These are phyloP conservation scores for Athelia psychrophila DNA, from an alignment of 1,284 basidiomycete species.

Conservation along the genomic window DNA sequence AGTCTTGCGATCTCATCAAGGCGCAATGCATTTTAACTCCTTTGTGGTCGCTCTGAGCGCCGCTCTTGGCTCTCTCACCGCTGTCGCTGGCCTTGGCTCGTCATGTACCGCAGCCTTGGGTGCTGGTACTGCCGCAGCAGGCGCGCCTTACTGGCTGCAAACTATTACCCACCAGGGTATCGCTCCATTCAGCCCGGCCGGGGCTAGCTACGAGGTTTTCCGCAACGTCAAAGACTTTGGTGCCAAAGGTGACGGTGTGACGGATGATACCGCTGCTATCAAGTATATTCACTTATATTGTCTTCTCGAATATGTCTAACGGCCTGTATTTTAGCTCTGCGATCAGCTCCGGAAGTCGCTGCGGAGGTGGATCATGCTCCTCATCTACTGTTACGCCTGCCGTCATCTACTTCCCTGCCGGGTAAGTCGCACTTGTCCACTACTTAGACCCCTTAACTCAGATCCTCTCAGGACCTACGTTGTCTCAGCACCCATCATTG, in stretches of 20 bases:
- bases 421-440: slow-evolving; percentile 14
- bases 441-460: background rate
- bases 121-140: slow-evolving; percentile 23
- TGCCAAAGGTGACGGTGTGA: slow-evolving; percentile 61
- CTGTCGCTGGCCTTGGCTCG: slow-evolving; percentile 17
- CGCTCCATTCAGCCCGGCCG: slow-evolving; percentile 55
- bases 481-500: slow-evolving; percentile 57
- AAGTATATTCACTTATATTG: slow-evolving; percentile 39
- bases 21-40: too few species aligned
- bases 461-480: slow-evolving; percentile 49
- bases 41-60: background rate
- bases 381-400: slow-evolving; percentile 45
- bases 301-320: background rate
- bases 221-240: slow-evolving; percentile 70
- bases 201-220: slow-evolving; percentile 64
- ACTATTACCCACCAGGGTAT: slow-evolving; percentile 66
- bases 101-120: slow-evolving; percentile 16
- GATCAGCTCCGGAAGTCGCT: slow-evolving; percentile 54
- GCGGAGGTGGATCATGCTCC: slow-evolving; percentile 48
- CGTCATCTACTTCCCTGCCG: slow-evolving; percentile 53
- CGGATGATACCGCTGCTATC: slow-evolving; percentile 70
- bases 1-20: too few species aligned
- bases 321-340: slow-evolving; percentile 37
- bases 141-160: slow-evolving; percentile 69
- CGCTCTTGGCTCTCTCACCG: slow-evolving; percentile 6